A percentile compares a stretch with the other conserved stretches of the same genome.
Evolutionary conservation across 805 yeast genomes (phyloP).

Genomic region (Hyphopichia homilentoma): DNA sequence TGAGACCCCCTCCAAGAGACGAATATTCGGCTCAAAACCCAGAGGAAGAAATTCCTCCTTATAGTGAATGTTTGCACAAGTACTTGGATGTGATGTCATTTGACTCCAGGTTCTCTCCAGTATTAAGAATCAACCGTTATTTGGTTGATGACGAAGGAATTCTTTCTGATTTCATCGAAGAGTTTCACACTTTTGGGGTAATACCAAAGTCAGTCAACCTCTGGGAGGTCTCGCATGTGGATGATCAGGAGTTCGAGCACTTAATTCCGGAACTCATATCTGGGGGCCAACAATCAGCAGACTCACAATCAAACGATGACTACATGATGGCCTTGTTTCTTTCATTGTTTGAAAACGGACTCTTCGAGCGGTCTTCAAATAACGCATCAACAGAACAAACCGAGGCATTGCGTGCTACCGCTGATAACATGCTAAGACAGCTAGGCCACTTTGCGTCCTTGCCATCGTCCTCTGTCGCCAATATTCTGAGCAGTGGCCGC

Average conservation of each 20-base stretch:
- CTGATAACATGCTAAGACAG: background rate
- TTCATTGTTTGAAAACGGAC: background rate
- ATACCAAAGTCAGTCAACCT: constrained; percentile 19
- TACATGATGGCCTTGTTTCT: background rate
- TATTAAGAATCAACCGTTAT: constrained; percentile 18
- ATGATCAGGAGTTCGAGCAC: constrained; percentile 20
- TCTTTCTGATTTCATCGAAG: constrained; percentile 10
- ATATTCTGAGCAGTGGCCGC: no score
- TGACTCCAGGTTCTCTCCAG: constrained; percentile 24
- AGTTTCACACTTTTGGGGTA: constrained; percentile 15
- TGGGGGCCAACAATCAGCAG: background rate
- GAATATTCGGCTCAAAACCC: constrained; percentile 5
- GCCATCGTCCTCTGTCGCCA: no score
- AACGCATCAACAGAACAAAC: background rate
- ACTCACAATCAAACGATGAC: background rate
- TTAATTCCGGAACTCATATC: constrained; percentile 16
- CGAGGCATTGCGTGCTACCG: no score
- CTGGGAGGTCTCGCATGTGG: constrained; percentile 20
- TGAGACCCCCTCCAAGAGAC: constrained; percentile 7
- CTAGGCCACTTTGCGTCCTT: no score
- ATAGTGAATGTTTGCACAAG: constrained; percentile 19
- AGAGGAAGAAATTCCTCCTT: constrained; percentile 21
- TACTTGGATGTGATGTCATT: constrained; percentile 22
- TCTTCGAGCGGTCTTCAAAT: no score
- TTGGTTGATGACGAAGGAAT: constrained; percentile 11